These are phyloP conservation scores for Coniosporium tulheliwenetii DNA, from an alignment of 2,329 filamentous ascomycete species.

Conservation along the genomic window DNA sequence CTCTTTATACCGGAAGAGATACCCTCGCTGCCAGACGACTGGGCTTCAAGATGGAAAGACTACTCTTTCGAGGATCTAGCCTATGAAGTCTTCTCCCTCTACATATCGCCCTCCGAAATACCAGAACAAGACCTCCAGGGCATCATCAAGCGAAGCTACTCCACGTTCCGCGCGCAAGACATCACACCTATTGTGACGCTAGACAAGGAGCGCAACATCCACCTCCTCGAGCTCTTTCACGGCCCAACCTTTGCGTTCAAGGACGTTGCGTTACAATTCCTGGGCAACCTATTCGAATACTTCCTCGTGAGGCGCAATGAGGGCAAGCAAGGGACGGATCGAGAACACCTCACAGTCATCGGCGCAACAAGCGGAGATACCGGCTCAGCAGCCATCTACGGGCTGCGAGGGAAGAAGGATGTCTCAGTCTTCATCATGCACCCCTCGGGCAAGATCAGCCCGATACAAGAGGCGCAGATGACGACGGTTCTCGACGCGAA, in stretches of 20 bases:
- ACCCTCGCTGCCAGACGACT: constrained; percentile 46
- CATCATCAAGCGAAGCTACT: constrained; percentile 74
- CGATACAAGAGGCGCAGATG: constrained; percentile 94
- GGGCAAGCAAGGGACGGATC: constrained; percentile 48
- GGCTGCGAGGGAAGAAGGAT: constrained; percentile 88
- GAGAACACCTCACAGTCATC: constrained; percentile 73
- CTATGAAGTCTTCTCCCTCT: constrained; percentile 71
- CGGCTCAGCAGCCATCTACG: constrained; percentile 90
- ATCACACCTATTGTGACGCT: constrained; percentile 70
- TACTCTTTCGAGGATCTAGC: constrained; percentile 70
- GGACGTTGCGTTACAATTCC: constrained; percentile 81
- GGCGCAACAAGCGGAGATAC: constrained; percentile 81
- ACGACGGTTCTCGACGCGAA: constrained; percentile 82
- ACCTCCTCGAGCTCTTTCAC: constrained; percentile 89
- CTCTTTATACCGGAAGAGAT: constrained; percentile 80
- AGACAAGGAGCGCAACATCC: constrained; percentile 53
- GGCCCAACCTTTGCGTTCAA: constrained; percentile 94
- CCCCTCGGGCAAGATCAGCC: constrained; percentile 78
- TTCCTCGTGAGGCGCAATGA: constrained; percentile 61
- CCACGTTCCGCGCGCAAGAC: constrained; percentile 69
- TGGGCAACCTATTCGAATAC: constrained; percentile 93
- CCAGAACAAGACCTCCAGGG: constrained; percentile 62
- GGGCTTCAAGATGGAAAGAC: constrained; percentile 58
- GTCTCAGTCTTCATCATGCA: constrained; percentile 91
- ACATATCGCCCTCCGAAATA: constrained; percentile 74